Evolutionary conservation across 2,329 filamentous ascomycete genomes (phyloP).

Genomic region (Ascochyta rabiei): DNA sequence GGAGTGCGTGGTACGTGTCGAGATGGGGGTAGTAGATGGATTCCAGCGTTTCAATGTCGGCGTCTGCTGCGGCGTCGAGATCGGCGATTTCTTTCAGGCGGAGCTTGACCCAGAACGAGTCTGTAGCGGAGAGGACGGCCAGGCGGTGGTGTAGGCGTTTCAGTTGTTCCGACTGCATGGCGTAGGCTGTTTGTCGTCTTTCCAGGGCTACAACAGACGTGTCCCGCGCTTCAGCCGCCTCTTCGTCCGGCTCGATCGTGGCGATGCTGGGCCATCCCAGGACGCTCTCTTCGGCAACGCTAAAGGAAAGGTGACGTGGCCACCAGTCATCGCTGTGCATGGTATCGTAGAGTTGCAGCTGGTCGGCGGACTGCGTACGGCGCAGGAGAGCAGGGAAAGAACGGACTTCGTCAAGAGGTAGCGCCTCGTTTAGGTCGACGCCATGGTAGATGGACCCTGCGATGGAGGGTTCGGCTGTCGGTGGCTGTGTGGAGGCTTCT

Average conservation of each 20-base stretch:
- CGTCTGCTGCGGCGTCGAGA: constrained; percentile 67
- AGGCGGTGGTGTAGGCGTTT: constrained; percentile 68
- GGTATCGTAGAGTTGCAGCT: constrained; percentile 33
- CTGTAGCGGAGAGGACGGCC: constrained; percentile 59
- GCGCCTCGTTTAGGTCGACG: constrained; percentile 56
- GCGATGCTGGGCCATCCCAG: constrained; percentile 61
- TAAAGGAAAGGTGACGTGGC: constrained; percentile 76
- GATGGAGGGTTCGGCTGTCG: constrained; percentile 59
- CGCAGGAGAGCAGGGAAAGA: constrained; percentile 60
- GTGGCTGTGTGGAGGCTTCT: constrained; percentile 38
- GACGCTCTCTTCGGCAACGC: constrained; percentile 75
- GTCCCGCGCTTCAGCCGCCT: constrained; percentile 36
- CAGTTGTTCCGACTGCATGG: constrained; percentile 59
- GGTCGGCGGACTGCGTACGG: constrained; percentile 65
- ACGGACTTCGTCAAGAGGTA: constrained; percentile 55
- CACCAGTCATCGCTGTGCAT: constrained; percentile 65
- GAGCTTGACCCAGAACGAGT: constrained; percentile 66
- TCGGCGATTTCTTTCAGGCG: constrained; percentile 63
- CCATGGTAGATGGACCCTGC: constrained; percentile 66
- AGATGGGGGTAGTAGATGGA: constrained; percentile 73
- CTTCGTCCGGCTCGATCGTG: constrained; percentile 28
- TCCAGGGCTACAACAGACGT: constrained; percentile 41
- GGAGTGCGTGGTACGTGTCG: constrained; percentile 72
- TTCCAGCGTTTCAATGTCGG: constrained; percentile 65
- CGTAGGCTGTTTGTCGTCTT: constrained; percentile 44